These are phyloP conservation scores for Lachnellula occidentalis DNA, from an alignment of 2,329 filamentous ascomycete genomes.

Conservation along the genomic window DNA sequence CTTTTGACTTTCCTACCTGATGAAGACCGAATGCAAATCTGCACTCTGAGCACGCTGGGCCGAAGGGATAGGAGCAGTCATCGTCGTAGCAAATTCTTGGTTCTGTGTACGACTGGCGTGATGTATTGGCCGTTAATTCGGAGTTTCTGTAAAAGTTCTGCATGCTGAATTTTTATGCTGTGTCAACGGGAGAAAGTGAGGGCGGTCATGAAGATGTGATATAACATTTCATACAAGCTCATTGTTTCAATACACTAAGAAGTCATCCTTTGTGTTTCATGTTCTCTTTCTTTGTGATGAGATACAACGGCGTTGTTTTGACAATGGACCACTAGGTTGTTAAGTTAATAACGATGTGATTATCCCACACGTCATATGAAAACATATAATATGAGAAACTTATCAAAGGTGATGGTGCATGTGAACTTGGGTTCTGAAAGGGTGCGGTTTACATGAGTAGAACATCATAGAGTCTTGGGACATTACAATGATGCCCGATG, in stretches of 20 bases:
- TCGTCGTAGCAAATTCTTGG: constrained; percentile 12
- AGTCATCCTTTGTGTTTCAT: not conserved
- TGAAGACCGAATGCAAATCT: not conserved
- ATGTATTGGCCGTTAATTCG: not conserved
- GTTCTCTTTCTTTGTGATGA: not conserved
- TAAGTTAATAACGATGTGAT: too few relatives aligned
- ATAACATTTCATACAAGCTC: not conserved
- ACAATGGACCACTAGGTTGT: too few relatives aligned
- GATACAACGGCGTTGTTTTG: not conserved
- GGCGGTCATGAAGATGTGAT: not conserved
- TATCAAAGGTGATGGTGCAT: too few relatives aligned
- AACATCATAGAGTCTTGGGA: too few relatives aligned
- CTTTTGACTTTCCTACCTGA: not conserved
- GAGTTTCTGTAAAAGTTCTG: not conserved
- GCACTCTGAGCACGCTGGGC: constrained; percentile 8
- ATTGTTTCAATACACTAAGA: not conserved
- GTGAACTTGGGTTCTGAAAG: too few relatives aligned
- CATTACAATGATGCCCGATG: too few relatives aligned
- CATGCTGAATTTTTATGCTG: not conserved
- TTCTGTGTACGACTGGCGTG: not conserved
- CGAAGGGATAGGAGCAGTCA: constrained; percentile 13
- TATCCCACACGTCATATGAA: too few relatives aligned
- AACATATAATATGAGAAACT: too few relatives aligned
- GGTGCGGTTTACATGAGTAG: too few relatives aligned
- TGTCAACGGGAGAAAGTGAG: not conserved